Base-by-base conservation (phyloP, 495 filamentous ascomycete genomes). In the Aspergillus hancockii region DNA sequence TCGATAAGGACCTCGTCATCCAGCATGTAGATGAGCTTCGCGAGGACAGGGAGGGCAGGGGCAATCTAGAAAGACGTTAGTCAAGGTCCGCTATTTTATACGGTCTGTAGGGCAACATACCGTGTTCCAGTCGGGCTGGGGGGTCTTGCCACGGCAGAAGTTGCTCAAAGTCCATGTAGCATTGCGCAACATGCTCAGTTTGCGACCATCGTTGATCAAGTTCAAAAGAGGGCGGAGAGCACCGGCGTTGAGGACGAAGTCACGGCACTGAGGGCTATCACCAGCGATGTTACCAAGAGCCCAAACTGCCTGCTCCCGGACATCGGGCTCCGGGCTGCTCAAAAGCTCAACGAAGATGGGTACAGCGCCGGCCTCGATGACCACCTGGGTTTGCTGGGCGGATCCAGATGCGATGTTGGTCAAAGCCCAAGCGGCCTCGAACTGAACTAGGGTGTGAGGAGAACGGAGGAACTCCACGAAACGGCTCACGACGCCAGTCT, bases 141-240 rank as follows among this genome's bases (percentile, higher is more conserved):
- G 95, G 4, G 93, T 97, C 84, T 98, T 99, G 75, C 95, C 95
- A 82, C 95, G 93, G 80, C 95, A 99, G 80, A 99, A 99, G 80
- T 99, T 99, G 82, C 95, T 98, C 52, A 99, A 81, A 23, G 95
- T 99, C 95, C 95, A 99, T 25, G 95, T 98, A 23, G 95, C 95
- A 72, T 99, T 99, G 55, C 95, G 84, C 40, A 99, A 86, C 95
- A 99, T 99, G 82, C 92, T 97, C 52, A 99, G 82, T 83, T 99
- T 99, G 66, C 95, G 90, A 80, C 93, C 96, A 74, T 99, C 95
- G 43, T 93, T 94, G 45, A 98, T 86, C 40, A 98, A 84, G 69
- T 81, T 83, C 49, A 98, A 81, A 40, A 98, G 83, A 36, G 94
- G 94, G 66, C 89, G 90, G 25, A 98, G 85, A 66, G 94, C 94